These are phyloP conservation scores for Angomonas deanei DNA, from an alignment of 208 protist species.

Conservation along the genomic window DNA sequence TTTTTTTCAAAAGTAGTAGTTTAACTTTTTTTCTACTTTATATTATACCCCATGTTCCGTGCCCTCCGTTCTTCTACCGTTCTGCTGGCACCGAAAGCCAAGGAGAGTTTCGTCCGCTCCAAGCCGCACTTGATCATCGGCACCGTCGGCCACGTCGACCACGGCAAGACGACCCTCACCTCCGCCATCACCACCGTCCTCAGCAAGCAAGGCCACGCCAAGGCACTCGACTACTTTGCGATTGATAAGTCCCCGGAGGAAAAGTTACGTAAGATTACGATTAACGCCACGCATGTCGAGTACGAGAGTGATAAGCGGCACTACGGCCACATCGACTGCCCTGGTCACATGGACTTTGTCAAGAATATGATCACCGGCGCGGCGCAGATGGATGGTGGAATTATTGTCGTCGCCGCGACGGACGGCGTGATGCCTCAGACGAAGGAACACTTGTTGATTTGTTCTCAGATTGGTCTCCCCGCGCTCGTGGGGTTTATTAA, in stretches of 20 bases:
- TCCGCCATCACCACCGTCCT: slow-evolving; percentile 97
- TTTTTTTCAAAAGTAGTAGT: background rate
- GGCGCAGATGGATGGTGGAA: slow-evolving; percentile 94
- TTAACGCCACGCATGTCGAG: slow-evolving; percentile 97
- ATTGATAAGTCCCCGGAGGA: slow-evolving; percentile 99
- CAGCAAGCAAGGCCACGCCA: slow-evolving; percentile 73
- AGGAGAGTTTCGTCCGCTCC: slow-evolving; percentile 88
- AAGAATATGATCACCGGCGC: slow-evolving; percentile 99
- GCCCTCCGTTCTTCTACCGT: slow-evolving; percentile 6
- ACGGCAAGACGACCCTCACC: slow-evolving; percentile 99
- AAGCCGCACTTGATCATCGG: slow-evolving; percentile 99
- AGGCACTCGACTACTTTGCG: slow-evolving; percentile 94
- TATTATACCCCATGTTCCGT: slow-evolving; percentile 7
- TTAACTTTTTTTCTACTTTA: slow-evolving; percentile 8
- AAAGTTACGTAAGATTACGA: slow-evolving; percentile 99
- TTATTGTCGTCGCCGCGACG: slow-evolving; percentile 90
- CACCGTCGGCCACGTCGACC: slow-evolving; percentile 99
- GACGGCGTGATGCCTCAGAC: slow-evolving; percentile 99
- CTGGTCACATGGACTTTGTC: slow-evolving; percentile 99
- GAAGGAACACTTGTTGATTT: slow-evolving; percentile 98
- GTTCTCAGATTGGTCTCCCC: slow-evolving; percentile 96
- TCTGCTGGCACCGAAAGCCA: slow-evolving; percentile 34
- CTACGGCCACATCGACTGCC: slow-evolving; percentile 99
- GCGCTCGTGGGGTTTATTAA: slow-evolving; percentile 98
- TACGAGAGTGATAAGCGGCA: slow-evolving; percentile 98